Conservation (phyloP, 129 eudicot species). For the Flaveria brownii region DNA sequence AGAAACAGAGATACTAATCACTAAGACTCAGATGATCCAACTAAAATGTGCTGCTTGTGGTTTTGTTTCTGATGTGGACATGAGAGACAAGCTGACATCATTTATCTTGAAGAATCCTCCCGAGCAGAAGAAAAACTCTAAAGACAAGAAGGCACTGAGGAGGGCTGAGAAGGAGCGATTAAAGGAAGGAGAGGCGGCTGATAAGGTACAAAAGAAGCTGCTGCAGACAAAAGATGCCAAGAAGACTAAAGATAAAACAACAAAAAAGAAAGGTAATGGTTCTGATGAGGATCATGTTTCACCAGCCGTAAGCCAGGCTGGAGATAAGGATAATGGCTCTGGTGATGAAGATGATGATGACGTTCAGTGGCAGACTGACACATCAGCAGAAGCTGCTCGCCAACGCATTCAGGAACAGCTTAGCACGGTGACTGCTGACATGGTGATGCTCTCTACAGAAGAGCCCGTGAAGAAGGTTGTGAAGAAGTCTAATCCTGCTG, state of each 20-base stretch:
- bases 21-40: conserved; percentile 21
- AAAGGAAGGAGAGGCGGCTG: conserved; percentile 10
- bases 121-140: background rate
- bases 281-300: conserved; percentile 15
- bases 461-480: conserved; percentile 39
- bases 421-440: conserved; percentile 63
- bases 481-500: conserved; percentile 3
- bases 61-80: conserved; percentile 25
- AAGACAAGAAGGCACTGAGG: conserved; percentile 26
- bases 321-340: background rate
- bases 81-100: conserved; percentile 14
- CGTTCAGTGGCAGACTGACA: conserved; percentile 70
- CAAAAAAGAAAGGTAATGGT: conserved; percentile 16
- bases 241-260: conserved; percentile 7
- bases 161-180: conserved; percentile 22
- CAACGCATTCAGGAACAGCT: conserved; percentile 59
- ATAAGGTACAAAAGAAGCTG: conserved; percentile 21
- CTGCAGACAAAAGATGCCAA: background rate
- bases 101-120: conserved; percentile 26
- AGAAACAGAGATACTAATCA: conserved; percentile 22
- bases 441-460: conserved; percentile 61
- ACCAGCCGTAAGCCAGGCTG: conserved; percentile 19
- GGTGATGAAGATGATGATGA: conserved; percentile 49
- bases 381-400: conserved; percentile 60
- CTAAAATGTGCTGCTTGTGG: conserved; percentile 23